Evolutionary conservation across 495 filamentous ascomycete species (phyloP).

Genomic region (Bryoglossum gracile): DNA sequence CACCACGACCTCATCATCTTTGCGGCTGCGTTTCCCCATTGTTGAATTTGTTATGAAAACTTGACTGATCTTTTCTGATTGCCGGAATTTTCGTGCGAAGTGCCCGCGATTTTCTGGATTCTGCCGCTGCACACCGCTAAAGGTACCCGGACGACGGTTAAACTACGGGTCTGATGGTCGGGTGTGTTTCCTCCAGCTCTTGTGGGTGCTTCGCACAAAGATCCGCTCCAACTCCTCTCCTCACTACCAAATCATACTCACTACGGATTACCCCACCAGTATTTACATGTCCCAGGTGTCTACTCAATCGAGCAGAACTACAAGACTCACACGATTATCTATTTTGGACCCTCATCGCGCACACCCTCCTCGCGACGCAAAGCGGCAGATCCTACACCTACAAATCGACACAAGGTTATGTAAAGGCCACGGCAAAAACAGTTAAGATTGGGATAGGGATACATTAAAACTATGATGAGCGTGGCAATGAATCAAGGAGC

Average conservation of each 20-base stretch:
- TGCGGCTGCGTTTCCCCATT: conserved; percentile 23
- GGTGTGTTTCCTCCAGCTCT: background rate
- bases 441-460: conserved; percentile 16
- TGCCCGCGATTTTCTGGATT: too few relatives aligned
- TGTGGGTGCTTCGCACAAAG: too few relatives aligned
- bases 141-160: too few relatives aligned
- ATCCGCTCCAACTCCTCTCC: too few relatives aligned
- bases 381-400: background rate
- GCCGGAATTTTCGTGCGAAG: background rate
- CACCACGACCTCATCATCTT: conserved; percentile 1
- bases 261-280: conserved; percentile 1
- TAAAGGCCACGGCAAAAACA: conserved; percentile 16
- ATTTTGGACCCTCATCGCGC: background rate
- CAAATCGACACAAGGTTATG: conserved; percentile 23
- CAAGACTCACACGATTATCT: too few relatives aligned
- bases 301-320: background rate
- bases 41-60: conserved; percentile 2
- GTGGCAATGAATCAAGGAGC: conserved; percentile 21
- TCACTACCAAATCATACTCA: background rate
- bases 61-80: too few relatives aligned
- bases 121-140: too few relatives aligned
- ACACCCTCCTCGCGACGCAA: conserved; percentile 4
- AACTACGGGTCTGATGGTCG: too few relatives aligned
- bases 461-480: conserved; percentile 21
- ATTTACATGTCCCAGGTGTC: conserved; percentile 1